These are phyloP conservation scores for Cetraspora pellucida DNA, from an alignment of 192 early-diverging fungal species.

Conservation along the genomic window DNA sequence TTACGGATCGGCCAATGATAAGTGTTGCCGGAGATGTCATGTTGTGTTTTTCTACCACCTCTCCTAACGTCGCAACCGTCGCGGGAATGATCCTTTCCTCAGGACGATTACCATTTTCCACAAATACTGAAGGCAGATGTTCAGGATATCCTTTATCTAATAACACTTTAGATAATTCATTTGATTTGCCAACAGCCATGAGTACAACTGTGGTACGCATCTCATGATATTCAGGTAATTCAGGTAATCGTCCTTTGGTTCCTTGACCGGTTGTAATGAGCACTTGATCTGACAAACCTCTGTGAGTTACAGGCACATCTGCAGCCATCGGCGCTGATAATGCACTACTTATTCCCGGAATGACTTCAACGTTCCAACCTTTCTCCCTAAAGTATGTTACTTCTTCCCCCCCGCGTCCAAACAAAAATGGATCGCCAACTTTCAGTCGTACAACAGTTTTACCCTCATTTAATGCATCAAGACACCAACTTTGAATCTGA, in stretches of 20 bases:
- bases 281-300: conserved; percentile 85
- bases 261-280: conserved; percentile 82
- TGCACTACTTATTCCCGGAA: conserved; percentile 79
- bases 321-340: conserved; percentile 76
- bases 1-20: conserved; percentile 73
- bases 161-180: conserved; percentile 62
- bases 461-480: conserved; percentile 68
- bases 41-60: conserved; percentile 60
- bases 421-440: conserved; percentile 92
- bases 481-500: conserved; percentile 71
- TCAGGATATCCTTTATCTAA: conserved; percentile 59
- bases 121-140: conserved; percentile 70
- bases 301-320: conserved; percentile 83
- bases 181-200: conserved; percentile 80
- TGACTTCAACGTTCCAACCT: conserved; percentile 68
- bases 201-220: conserved; percentile 80
- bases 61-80: conserved; percentile 65
- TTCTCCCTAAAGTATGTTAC: conserved; percentile 67
- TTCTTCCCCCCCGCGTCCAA: conserved; percentile 92
- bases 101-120: conserved; percentile 81
- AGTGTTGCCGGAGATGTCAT: conserved; percentile 78
- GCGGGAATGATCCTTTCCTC: conserved; percentile 72
- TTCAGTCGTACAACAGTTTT: conserved; percentile 83
- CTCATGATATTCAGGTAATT: conserved; percentile 64
- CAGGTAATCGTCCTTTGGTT: conserved; percentile 74